Conservation (phyloP, 768 basidiomycete genomes). For the Psilocybe tampanensis region DNA sequence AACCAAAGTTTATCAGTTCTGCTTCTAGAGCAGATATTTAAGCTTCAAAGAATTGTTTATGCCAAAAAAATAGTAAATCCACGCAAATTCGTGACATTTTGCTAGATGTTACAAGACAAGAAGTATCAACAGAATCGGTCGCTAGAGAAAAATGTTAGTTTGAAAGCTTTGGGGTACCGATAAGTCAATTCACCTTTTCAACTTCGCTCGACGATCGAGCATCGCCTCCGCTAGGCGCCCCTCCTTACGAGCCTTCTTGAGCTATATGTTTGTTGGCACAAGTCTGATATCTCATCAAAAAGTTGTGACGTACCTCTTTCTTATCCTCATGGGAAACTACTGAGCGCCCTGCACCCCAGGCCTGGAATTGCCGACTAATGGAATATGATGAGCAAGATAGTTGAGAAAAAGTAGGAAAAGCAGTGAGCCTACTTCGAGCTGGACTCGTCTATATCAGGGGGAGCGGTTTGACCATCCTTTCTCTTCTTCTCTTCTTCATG, state of each 20-base stretch:
- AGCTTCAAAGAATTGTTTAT: too few species aligned
- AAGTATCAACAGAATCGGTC: constrained; percentile 51
- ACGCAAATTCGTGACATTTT: too few species aligned
- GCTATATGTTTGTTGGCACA: constrained; percentile 36
- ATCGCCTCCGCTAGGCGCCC: constrained; percentile 81
- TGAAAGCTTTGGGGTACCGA: neutral
- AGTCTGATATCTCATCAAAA: neutral
- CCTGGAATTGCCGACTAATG: constrained; percentile 68
- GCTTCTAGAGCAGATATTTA: neutral
- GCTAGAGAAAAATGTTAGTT: constrained; percentile 25
- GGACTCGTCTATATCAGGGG: constrained; percentile 67
- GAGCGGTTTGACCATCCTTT: constrained; percentile 56
- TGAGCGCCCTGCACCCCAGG: constrained; percentile 82
- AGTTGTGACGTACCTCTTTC: constrained; percentile 56
- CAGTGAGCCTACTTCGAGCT: constrained; percentile 63
- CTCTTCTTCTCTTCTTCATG: constrained; percentile 77
- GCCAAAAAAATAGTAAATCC: too few species aligned
- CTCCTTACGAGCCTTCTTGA: constrained; percentile 78
- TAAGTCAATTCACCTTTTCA: constrained; percentile 64
- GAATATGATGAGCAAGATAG: neutral
- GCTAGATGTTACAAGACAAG: too few species aligned
- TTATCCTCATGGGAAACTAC: constrained; percentile 73
- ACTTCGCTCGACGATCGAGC: constrained; percentile 77
- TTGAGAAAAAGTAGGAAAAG: neutral
- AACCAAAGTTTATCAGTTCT: neutral